A percentile compares a stretch with the other conserved stretches of the same genome.
phyloP scores from a whole-genome alignment of 768 basidiomycete genomes.

The Sistotremastrum niveocremeum region DNA sequence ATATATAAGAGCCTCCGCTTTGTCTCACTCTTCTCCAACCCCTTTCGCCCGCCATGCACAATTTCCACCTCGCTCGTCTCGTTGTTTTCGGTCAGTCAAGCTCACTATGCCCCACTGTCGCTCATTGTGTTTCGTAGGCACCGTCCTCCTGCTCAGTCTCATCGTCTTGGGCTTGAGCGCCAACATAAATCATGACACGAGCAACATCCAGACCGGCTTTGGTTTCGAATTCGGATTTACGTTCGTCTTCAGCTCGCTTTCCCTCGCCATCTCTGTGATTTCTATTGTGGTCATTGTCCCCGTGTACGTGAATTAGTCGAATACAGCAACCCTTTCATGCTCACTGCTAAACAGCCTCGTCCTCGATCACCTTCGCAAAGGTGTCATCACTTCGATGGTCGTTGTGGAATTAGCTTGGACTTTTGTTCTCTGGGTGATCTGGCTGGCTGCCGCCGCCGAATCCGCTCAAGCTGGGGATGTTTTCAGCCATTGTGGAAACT shows the following conservation, averaged over 20 bases:
- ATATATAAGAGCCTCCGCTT: too few species aligned
- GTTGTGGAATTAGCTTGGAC: slow-evolving; percentile 16
- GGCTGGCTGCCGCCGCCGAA: slow-evolving; percentile 14
- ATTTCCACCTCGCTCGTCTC: too few species aligned
- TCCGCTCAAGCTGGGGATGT: slow-evolving; percentile 6
- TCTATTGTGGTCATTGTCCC: slow-evolving; percentile 17
- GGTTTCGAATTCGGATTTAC: not conserved
- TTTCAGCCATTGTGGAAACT: slow-evolving; percentile 1
- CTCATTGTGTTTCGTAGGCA: not conserved
- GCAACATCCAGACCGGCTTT: not conserved
- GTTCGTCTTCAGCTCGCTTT: not conserved
- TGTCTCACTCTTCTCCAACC: too few species aligned
- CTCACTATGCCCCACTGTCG: not conserved
- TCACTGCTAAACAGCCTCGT: slow-evolving; percentile 9
- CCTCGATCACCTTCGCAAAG: slow-evolving; percentile 14
- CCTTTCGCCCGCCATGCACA: too few species aligned
- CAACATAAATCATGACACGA: not conserved
- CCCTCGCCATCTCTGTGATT: slow-evolving; percentile 10
- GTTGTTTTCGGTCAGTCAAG: not conserved
- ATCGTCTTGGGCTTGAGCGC: slow-evolving; percentile 6
- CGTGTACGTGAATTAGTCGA: slow-evolving; percentile 4
- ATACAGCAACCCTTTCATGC: slow-evolving; percentile 1
- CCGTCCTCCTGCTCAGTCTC: slow-evolving; percentile 4
- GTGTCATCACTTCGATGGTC: slow-evolving; percentile 18
- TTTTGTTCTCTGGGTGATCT: slow-evolving; percentile 17